Conservation (phyloP, 441 rosid genomes). For the Pelargonium myrrhifolium region DNA sequence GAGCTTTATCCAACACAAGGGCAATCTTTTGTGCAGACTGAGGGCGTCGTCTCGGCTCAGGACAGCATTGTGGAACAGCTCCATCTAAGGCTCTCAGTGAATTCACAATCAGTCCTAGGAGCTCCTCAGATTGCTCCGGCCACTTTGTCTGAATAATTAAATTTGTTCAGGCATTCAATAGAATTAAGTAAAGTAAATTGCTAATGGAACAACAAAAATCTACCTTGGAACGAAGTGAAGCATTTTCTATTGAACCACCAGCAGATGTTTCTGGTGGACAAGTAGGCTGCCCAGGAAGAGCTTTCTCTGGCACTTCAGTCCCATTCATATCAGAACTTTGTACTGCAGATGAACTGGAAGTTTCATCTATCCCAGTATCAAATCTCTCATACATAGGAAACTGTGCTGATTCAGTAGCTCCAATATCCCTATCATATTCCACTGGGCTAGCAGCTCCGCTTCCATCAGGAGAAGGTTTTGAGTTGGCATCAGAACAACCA, state of each 20-base stretch:
- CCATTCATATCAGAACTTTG: constrained; percentile 63
- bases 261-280: constrained; percentile 59
- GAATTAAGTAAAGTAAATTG: constrained; percentile 12
- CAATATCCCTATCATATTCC: constrained; percentile 65
- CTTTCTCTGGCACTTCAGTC: constrained; percentile 39
- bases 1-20: constrained; percentile 91
- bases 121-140: constrained; percentile 98
- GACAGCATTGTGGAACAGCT: constrained; percentile 89
- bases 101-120: constrained; percentile 84
- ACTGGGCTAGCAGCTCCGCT: constrained; percentile 48
- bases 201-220: too few relatives aligned
- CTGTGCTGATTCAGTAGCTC: constrained; percentile 48
- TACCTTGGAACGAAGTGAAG: constrained; percentile 49
- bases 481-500: constrained; percentile 45
- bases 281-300: constrained; percentile 50
- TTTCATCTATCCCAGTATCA: constrained; percentile 63
- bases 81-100: constrained; percentile 91
- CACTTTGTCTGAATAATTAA: constrained; percentile 89
- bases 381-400: constrained; percentile 62
- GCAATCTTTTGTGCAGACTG: constrained; percentile 89
- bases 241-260: constrained; percentile 48
- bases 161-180: constrained; percentile 23
- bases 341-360: constrained; percentile 55
- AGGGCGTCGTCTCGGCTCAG: constrained; percentile 90
- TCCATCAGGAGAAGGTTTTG: constrained; percentile 51